Base-by-base conservation (phyloP, 1,284 basidiomycete species). In the Cerrena zonata region DNA sequence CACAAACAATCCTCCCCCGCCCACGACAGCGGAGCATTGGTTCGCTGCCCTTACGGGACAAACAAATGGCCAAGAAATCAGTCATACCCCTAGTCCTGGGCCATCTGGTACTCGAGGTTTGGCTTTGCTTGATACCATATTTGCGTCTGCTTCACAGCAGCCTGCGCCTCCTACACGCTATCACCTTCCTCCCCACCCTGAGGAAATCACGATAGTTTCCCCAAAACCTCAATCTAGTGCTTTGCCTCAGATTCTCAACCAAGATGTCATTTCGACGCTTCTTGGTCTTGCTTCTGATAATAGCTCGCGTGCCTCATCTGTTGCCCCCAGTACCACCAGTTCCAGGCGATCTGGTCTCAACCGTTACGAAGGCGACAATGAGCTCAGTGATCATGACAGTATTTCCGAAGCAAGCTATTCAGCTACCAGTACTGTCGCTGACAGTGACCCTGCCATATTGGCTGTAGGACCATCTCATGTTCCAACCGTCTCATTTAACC, bases 251-350 rank as follows among this genome's bases (percentile, higher is more conserved):
- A 72, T 84, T 21, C 73, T 85, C 43, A 79, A 76, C 45, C 79
- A 83, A 59, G 77, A 84, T 51, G 82, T 85, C 41, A 78, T 86
- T 42, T 77, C 76, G 3, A 68, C 74, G 2, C 70, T 85, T 13
- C 69, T 84, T 2, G 81, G 78, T 7, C 66, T 79, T 38, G 67
- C 72, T 1, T 59, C 67, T 1, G 56, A 56, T 48, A 42, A 24
- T 5, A 45, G 50, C 21, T 77, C 77, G 0, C 76, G 78, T 22
- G 70, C 78, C 21, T 72, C 78, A 3, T 83, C 80, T 1, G 74
- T 70, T 7, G 72, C 76, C 3, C 73, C 75, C 12, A 69, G 65
- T 37, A 64, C 71, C 5, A 67, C 64, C 51, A 65, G 62, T 36
- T 70, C 67, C 15, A 67, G 67, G 11, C 66, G 64, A 18, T 76